Percentiles rank a stretch among this genome's conserved stretches.
phyloP scores from a whole-genome alignment of 2,329 filamentous ascomycete species.

The Scedosporium apiospermum region DNA sequence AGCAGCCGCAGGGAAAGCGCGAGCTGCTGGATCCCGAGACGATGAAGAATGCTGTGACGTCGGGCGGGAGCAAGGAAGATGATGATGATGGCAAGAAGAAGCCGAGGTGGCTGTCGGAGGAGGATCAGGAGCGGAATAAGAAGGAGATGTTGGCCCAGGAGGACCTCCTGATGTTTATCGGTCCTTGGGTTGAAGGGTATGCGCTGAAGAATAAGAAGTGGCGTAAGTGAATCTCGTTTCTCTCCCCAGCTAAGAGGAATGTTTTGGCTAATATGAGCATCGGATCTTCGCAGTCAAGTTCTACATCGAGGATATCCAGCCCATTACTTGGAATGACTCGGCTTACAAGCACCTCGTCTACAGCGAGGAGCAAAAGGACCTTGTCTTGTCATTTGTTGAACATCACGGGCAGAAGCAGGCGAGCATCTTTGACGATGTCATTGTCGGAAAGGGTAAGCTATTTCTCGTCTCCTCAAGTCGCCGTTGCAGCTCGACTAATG shows the following conservation, averaged over 20 bases:
- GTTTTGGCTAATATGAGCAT: background rate
- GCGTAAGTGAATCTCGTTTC: conserved; percentile 27
- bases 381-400: conserved; percentile 37
- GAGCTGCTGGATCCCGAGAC: conserved; percentile 22
- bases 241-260: background rate
- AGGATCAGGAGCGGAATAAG: conserved; percentile 27
- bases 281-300: conserved; percentile 16
- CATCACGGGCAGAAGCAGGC: conserved; percentile 22
- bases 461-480: background rate
- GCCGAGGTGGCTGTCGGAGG: conserved; percentile 19
- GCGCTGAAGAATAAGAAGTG: conserved; percentile 36
- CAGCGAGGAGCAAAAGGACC: conserved; percentile 35
- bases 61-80: conserved; percentile 5
- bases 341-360: conserved; percentile 38
- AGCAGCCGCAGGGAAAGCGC: conserved; percentile 23
- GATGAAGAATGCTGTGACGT: conserved; percentile 12
- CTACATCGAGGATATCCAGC: conserved; percentile 30
- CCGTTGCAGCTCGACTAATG: background rate
- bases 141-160: conserved; percentile 26
- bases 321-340: conserved; percentile 33
- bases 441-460: conserved; percentile 25
- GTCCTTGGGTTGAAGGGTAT: conserved; percentile 31
- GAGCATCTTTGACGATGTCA: conserved; percentile 26
- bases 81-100: background rate
- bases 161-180: conserved; percentile 30